Conservation (phyloP, 768 basidiomycete genomes). For the Gautieria morchelliformis region DNA sequence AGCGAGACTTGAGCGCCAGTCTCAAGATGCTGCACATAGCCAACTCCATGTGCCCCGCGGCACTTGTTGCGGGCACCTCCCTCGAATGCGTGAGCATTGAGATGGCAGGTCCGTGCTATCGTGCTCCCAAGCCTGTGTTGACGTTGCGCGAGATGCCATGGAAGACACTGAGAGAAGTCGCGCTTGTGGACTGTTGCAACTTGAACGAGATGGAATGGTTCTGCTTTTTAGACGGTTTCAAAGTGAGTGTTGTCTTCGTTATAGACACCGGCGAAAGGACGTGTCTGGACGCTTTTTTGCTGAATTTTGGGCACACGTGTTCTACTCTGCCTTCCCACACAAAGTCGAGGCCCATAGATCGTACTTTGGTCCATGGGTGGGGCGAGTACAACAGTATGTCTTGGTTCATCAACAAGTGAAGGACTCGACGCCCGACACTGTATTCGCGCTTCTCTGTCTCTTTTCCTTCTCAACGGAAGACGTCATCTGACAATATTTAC, state of each 20-base stretch:
- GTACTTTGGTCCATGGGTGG: too few species aligned
- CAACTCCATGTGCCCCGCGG: slow-evolving; percentile 1
- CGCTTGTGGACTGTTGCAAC: neutral
- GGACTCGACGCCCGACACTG: too few species aligned
- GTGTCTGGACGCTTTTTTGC: neutral
- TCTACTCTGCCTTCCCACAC: too few species aligned
- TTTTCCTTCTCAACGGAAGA: neutral
- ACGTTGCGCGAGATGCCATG: slow-evolving; percentile 7
- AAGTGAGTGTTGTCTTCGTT: neutral
- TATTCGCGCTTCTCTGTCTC: too few species aligned
- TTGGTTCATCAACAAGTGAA: too few species aligned
- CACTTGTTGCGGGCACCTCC: neutral
- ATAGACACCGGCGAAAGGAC: too few species aligned
- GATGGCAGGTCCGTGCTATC: neutral
- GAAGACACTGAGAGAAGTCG: slow-evolving; percentile 3
- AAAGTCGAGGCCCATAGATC: too few species aligned
- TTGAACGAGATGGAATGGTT: slow-evolving; percentile 1
- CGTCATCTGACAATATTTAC: neutral
- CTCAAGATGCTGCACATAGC: slow-evolving; percentile 7
- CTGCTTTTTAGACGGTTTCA: slow-evolving; percentile 2
- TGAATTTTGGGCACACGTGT: neutral
- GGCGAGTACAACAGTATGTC: too few species aligned
- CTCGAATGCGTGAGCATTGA: slow-evolving; percentile 5
- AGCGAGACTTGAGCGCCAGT: neutral
- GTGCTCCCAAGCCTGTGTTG: neutral